Evolutionary conservation across 805 yeast species (phyloP).

Genomic region (Pichia deserticola): DNA sequence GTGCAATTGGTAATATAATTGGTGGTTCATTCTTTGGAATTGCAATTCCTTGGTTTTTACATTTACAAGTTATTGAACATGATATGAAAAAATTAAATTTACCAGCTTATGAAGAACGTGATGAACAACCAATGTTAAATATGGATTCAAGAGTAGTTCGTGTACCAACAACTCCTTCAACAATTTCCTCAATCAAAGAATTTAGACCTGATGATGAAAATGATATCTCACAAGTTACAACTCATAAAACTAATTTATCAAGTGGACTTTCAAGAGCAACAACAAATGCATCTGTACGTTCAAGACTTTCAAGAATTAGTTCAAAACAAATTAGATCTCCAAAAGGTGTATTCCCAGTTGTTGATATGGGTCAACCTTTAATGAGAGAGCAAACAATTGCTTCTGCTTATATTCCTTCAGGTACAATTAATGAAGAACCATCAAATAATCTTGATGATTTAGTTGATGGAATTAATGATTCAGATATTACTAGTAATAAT

Average conservation of each 20-base stretch:
- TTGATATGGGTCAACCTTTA: constrained; percentile 67
- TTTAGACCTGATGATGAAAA: constrained; percentile 14
- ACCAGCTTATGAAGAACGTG: constrained; percentile 64
- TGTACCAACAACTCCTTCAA: constrained; percentile 7
- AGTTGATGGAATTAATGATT: constrained; percentile 13
- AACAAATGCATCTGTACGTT: neutral
- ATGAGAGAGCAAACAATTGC: constrained; percentile 54
- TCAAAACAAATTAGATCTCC: constrained; percentile 42
- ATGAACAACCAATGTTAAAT: constrained; percentile 74
- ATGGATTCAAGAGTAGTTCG: constrained; percentile 75
- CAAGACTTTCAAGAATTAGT: neutral
- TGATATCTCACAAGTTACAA: constrained; percentile 7
- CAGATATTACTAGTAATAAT: constrained; percentile 11
- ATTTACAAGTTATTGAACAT: constrained; percentile 61
- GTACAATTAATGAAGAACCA: neutral
- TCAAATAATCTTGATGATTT: constrained; percentile 7
- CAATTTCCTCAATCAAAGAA: constrained; percentile 8
- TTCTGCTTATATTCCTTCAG: constrained; percentile 19
- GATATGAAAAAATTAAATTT: constrained; percentile 56
- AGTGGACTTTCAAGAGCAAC: neutral
- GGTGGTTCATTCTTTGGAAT: constrained; percentile 71
- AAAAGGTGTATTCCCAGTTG: constrained; percentile 71
- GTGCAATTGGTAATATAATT: constrained; percentile 63
- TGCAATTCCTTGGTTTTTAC: constrained; percentile 65
- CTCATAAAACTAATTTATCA: neutral